These are phyloP conservation scores for Vitellaria paradoxa DNA, from an alignment of 179 eudicot genomes.

Conservation along the genomic window DNA sequence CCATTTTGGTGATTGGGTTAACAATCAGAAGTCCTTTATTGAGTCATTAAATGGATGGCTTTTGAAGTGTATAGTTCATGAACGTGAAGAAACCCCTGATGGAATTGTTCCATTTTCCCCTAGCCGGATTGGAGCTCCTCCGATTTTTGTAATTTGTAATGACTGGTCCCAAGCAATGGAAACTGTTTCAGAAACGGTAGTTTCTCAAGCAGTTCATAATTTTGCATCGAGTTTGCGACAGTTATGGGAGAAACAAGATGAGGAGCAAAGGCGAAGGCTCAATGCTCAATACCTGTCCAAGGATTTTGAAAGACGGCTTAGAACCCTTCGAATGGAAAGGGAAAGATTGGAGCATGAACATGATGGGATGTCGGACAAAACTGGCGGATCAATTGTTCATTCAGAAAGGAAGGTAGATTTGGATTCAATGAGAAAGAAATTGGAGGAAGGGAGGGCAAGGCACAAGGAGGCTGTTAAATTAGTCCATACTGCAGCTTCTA, in stretches of 20 bases:
- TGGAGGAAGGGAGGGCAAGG: constrained; percentile 63
- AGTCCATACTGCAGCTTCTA: constrained; percentile 65
- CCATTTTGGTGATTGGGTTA: constrained; percentile 68
- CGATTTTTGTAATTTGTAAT: constrained; percentile 71
- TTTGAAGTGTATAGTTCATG: constrained; percentile 51
- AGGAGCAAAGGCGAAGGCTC: constrained; percentile 66
- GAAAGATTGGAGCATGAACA: constrained; percentile 35
- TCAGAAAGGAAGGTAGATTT: constrained; percentile 80
- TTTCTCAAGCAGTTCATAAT: constrained; percentile 58
- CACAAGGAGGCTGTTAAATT: constrained; percentile 72
- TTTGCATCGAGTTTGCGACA: constrained; percentile 69
- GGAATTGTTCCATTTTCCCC: constrained; percentile 86
- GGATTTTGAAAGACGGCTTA: constrained; percentile 66
- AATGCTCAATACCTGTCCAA: constrained; percentile 66
- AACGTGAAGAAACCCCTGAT: constrained; percentile 74
- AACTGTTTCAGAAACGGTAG: constrained; percentile 54
- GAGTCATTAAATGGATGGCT: constrained; percentile 85
- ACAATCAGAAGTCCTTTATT: constrained; percentile 64
- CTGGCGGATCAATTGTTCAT: constrained; percentile 50
- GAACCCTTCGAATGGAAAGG: constrained; percentile 33
- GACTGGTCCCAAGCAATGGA: constrained; percentile 91
- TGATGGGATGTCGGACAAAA: constrained; percentile 44
- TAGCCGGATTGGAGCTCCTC: constrained; percentile 80
- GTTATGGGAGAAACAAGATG: constrained; percentile 76
- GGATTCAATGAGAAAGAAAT: constrained; percentile 59